Percentiles rank a stretch among this genome's conserved stretches.
Conservation (phyloP, 176 grass and related monocot genomes). For the Microstegium vimineum region DNA sequence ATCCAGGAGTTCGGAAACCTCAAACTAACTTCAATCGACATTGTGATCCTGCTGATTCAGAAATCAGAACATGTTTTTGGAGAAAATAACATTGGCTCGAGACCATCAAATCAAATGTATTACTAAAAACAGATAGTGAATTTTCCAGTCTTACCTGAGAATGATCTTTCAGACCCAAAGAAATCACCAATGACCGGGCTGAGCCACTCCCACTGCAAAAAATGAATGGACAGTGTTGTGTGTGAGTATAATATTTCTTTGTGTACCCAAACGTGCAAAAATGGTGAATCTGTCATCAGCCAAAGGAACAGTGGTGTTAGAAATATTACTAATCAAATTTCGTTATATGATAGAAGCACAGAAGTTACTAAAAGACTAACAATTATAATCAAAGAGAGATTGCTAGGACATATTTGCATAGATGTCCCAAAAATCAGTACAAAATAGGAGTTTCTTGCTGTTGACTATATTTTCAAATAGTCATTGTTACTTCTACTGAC, state of each 20-base stretch:
- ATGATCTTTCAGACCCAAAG: constrained; percentile 93
- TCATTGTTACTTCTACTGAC: neutral
- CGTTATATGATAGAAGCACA: neutral
- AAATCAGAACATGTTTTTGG: neutral
- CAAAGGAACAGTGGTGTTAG: neutral
- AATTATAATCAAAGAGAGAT: neutral
- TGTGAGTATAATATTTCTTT: neutral
- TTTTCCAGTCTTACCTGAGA: constrained; percentile 56
- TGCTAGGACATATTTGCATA: neutral
- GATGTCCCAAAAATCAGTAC: neutral
- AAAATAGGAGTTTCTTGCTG: neutral
- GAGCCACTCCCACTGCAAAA: constrained; percentile 59
- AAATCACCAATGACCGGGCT: constrained; percentile 61
- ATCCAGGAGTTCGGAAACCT: neutral
- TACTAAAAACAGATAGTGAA: neutral
- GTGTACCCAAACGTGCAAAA: neutral
- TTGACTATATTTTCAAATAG: neutral
- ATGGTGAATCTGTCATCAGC: neutral
- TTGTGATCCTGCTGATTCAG: neutral
- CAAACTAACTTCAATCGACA: constrained; percentile 3
- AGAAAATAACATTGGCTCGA: neutral
- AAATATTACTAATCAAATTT: neutral
- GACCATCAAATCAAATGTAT: neutral
- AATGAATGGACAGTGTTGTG: neutral
- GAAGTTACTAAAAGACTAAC: neutral